phyloP scores from a whole-genome alignment of 768 basidiomycete species.

The Cyathus striatus region DNA sequence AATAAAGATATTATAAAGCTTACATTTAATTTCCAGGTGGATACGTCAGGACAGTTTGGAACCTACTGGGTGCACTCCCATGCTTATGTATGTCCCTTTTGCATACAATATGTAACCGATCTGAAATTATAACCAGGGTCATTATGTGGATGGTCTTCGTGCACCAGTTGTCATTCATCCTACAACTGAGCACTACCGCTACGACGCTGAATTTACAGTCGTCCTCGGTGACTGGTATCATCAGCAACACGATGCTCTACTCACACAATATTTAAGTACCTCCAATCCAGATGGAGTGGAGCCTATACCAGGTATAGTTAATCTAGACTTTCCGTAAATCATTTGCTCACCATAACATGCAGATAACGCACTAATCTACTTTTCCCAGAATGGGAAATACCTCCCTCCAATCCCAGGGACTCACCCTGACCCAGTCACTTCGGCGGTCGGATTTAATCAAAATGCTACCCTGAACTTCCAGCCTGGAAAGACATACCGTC shows the following conservation, averaged over 20 bases:
- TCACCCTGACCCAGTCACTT: conserved; percentile 37
- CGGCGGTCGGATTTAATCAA: conserved; percentile 77
- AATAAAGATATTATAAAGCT: too few relatives aligned
- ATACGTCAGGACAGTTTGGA: background rate
- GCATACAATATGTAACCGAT: background rate
- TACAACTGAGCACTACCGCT: background rate
- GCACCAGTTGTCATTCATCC: background rate
- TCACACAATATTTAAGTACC: background rate
- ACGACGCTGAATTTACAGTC: background rate
- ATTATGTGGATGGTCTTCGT: background rate
- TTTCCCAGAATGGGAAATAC: background rate
- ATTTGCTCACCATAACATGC: background rate
- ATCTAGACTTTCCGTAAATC: background rate
- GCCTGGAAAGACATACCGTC: conserved; percentile 85
- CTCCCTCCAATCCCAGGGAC: background rate
- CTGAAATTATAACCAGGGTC: background rate
- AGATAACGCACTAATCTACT: background rate
- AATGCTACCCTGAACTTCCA: conserved; percentile 81
- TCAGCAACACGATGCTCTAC: background rate
- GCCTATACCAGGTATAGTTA: background rate
- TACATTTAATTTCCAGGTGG: background rate
- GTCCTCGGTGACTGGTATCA: conserved; percentile 1
- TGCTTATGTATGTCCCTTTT: background rate
- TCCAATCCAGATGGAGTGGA: background rate
- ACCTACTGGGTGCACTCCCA: background rate